Evolutionary conservation across 2,329 filamentous ascomycete genomes (phyloP).

Genomic region (Diaporthe caulivora): DNA sequence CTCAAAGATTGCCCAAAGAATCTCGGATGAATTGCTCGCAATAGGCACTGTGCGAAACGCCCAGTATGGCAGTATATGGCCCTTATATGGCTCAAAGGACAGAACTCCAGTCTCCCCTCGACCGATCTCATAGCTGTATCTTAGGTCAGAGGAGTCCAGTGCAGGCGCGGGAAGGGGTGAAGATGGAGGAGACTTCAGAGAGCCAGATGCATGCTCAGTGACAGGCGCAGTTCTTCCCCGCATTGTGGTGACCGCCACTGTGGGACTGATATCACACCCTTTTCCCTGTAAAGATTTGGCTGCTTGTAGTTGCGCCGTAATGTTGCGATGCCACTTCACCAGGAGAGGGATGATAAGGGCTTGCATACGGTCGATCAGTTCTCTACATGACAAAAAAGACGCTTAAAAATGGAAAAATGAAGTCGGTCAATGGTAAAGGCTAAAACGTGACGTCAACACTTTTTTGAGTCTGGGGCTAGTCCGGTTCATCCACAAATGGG

Average conservation of each 20-base stretch:
- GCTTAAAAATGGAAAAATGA: background rate
- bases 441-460: slow-evolving; percentile 29
- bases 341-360: background rate
- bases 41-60: slow-evolving; percentile 66
- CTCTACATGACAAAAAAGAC: background rate
- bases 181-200: slow-evolving; percentile 31
- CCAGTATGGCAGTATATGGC: slow-evolving; percentile 69
- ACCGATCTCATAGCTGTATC: slow-evolving; percentile 63
- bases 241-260: background rate
- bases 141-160: slow-evolving; percentile 20
- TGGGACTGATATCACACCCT: too few species aligned
- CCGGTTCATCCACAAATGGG: background rate
- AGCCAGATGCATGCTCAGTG: too few species aligned
- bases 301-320: background rate
- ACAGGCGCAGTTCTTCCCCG: background rate
- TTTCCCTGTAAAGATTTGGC: background rate
- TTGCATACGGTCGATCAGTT: background rate
- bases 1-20: slow-evolving; percentile 64
- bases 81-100: slow-evolving; percentile 74
- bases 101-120: slow-evolving; percentile 72
- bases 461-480: background rate
- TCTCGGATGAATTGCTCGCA: slow-evolving; percentile 61
- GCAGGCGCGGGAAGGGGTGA: slow-evolving; percentile 31
- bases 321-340: background rate
- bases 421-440: background rate